These are phyloP conservation scores for Salix arbutifolia DNA, from an alignment of 345 rosid genomes.

Conservation along the genomic window DNA sequence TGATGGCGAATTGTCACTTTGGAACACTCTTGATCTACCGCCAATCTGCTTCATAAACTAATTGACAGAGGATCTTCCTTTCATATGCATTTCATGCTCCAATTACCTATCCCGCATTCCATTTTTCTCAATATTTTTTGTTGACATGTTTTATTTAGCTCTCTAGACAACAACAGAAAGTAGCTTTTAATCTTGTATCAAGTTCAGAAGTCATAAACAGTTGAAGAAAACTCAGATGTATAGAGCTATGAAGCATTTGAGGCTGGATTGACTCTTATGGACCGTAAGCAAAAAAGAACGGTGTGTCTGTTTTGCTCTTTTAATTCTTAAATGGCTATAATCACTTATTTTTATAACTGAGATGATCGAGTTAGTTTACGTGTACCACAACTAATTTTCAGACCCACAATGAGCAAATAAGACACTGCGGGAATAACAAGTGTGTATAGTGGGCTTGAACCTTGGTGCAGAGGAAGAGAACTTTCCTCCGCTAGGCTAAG, in stretches of 20 bases:
- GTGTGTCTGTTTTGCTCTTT: not conserved
- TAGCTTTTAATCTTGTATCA: not conserved
- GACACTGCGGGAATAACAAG: too few relatives aligned
- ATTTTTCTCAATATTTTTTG: not conserved
- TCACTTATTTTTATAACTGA: not conserved
- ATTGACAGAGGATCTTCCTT: not conserved
- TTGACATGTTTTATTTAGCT: not conserved
- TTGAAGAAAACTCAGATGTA: not conserved
- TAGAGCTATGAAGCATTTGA: not conserved
- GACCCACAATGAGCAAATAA: too few relatives aligned
- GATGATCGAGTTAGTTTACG: too few relatives aligned
- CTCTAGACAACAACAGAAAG: not conserved
- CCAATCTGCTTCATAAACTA: constrained; percentile 58
- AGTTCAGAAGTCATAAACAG: not conserved
- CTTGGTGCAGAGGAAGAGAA: too few relatives aligned
- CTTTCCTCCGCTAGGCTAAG: too few relatives aligned
- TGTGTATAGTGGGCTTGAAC: too few relatives aligned
- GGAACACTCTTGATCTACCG: constrained; percentile 68
- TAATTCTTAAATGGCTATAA: not conserved
- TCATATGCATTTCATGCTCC: not conserved
- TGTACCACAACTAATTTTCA: too few relatives aligned
- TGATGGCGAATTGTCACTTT: constrained; percentile 45
- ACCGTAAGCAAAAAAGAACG: not conserved
- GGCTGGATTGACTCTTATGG: not conserved
- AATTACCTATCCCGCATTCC: not conserved